These are phyloP conservation scores for Nitzschia sp. DNA, from an alignment of 108 stramenopile genomes.

Conservation along the genomic window DNA sequence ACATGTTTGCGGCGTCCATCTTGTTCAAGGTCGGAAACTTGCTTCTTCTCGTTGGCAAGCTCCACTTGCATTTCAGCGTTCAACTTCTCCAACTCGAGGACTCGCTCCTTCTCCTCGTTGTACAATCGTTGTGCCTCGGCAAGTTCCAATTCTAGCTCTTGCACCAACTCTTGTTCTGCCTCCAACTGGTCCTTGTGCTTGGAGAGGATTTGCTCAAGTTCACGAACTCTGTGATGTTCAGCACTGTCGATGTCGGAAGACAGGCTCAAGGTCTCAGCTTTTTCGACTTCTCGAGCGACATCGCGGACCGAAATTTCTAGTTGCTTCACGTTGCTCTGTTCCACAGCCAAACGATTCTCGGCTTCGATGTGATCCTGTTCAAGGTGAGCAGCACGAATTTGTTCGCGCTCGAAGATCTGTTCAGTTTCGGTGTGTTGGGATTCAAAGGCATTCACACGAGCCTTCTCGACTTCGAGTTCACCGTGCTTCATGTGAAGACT, in stretches of 20 bases:
- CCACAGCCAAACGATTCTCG: conserved; percentile 12
- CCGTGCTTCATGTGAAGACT: conserved; percentile 13
- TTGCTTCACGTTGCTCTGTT: conserved; percentile 16
- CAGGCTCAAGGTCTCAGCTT: neutral
- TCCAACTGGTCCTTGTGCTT: conserved; percentile 24
- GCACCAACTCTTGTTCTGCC: conserved; percentile 18
- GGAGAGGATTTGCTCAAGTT: conserved; percentile 20
- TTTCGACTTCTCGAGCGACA: conserved; percentile 7
- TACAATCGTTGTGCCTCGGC: conserved; percentile 9
- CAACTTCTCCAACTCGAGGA: conserved; percentile 18
- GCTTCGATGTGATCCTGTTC: conserved; percentile 10
- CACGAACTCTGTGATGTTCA: conserved; percentile 17
- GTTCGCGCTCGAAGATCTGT: conserved; percentile 11
- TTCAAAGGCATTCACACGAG: conserved; percentile 20
- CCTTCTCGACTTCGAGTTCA: conserved; percentile 19
- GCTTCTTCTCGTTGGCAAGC: neutral
- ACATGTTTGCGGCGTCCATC: conserved; percentile 10
- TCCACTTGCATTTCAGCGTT: conserved; percentile 1
- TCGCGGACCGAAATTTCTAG: conserved; percentile 20
- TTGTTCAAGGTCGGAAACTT: conserved; percentile 9
- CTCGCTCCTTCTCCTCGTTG: conserved; percentile 27
- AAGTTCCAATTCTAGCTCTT: conserved; percentile 28
- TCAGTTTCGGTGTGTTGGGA: conserved; percentile 25
- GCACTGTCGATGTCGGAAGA: neutral
- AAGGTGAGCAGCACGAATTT: neutral